Evolutionary conservation across 2,329 filamentous ascomycete genomes (phyloP).

Genomic region (Zopfia rhizophila): DNA sequence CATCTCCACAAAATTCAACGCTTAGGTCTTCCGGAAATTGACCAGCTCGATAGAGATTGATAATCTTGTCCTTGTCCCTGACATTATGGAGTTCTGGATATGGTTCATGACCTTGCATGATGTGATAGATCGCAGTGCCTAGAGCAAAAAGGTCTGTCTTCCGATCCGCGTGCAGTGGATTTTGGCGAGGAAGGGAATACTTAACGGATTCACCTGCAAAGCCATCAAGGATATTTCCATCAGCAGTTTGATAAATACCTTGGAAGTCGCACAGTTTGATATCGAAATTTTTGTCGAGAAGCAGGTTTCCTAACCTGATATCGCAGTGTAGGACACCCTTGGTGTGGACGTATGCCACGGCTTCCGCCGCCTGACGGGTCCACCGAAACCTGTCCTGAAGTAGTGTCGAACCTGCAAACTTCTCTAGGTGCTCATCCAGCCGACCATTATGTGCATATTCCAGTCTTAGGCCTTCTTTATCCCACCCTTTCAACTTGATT

Average conservation of each 20-base stretch:
- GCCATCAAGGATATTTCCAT: constrained; percentile 21
- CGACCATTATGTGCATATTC: constrained; percentile 24
- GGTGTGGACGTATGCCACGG: constrained; percentile 23
- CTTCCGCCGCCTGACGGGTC: constrained; percentile 22
- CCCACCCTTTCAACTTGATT: constrained; percentile 19
- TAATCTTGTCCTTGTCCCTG: constrained; percentile 3
- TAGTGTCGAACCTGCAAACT: constrained; percentile 7
- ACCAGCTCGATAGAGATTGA: too few species aligned
- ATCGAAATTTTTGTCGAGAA: constrained; percentile 20
- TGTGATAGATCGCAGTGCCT: constrained; percentile 30
- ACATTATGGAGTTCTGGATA: constrained; percentile 1
- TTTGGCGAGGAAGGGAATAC: constrained; percentile 27
- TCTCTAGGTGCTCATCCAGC: constrained; percentile 21
- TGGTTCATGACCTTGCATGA: constrained; percentile 17
- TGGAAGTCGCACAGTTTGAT: constrained; percentile 26
- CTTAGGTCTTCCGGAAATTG: too few species aligned
- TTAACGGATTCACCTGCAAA: constrained; percentile 27
- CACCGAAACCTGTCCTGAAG: constrained; percentile 16
- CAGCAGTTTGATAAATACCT: constrained; percentile 17
- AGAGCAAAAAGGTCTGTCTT: constrained; percentile 36
- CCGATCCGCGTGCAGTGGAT: constrained; percentile 22
- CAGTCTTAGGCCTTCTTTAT: constrained; percentile 21
- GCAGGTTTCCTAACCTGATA: constrained; percentile 20
- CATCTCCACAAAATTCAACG: too few species aligned
- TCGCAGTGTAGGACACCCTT: constrained; percentile 24